A percentile compares a stretch with the other conserved stretches of the same genome.
Conservation (phyloP, 1,139 yeast species). For the Starmera stellimalicola region DNA sequence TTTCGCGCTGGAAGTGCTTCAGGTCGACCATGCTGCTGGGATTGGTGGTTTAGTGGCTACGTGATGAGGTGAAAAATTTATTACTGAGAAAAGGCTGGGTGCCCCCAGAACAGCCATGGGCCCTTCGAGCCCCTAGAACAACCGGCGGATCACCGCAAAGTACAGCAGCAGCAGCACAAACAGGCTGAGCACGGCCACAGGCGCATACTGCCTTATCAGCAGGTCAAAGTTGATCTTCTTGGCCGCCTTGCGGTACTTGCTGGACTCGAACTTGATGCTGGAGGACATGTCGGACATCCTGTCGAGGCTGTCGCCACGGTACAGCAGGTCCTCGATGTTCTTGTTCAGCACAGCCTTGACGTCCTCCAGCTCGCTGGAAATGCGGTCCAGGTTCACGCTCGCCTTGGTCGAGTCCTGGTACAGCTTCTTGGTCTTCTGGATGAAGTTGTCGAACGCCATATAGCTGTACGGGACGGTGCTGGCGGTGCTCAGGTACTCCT, state of each 20-base stretch:
- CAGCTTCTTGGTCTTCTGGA: constrained; percentile 78
- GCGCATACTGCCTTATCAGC: constrained; percentile 79
- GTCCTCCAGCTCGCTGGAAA: constrained; percentile 83
- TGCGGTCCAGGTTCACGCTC: constrained; percentile 74
- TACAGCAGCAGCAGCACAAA: constrained; percentile 72
- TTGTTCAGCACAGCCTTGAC: constrained; percentile 94
- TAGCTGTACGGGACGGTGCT: constrained; percentile 82
- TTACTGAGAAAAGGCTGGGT: too few relatives aligned
- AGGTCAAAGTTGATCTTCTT: constrained; percentile 87
- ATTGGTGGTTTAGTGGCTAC: too few relatives aligned
- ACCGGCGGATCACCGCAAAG: constrained; percentile 23
- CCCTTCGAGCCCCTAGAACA: not conserved
- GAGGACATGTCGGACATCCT: constrained; percentile 85
- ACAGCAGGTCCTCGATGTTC: constrained; percentile 86
- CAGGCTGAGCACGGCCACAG: constrained; percentile 65
- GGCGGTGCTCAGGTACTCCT: constrained; percentile 52
- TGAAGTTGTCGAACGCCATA: constrained; percentile 73
- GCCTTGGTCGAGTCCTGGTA: constrained; percentile 92
- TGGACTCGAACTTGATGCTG: constrained; percentile 70
- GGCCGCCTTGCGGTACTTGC: constrained; percentile 84
- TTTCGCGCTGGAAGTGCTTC: too few relatives aligned
- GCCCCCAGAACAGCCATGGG: too few relatives aligned
- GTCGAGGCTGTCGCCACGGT: constrained; percentile 92
- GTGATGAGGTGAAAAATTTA: too few relatives aligned
- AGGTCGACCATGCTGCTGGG: too few relatives aligned